Percentiles rank a stretch among this genome's conserved stretches.
Conservation (phyloP, 2,329 filamentous ascomycete genomes). For the Claviceps monticola region DNA sequence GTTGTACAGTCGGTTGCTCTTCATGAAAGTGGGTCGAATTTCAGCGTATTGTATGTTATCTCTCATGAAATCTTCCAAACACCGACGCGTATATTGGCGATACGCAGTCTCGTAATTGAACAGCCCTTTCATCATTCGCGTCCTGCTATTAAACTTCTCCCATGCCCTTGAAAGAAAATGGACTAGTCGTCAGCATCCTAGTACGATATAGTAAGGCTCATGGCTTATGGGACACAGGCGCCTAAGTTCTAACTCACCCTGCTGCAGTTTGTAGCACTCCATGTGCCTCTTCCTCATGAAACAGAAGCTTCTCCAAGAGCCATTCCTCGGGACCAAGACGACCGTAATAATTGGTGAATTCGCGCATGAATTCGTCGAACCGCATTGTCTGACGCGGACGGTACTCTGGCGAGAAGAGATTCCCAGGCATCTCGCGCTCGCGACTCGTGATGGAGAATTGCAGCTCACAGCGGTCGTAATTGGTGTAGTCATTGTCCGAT, state of each 20-base stretch:
- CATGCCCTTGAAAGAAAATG: slow-evolving; percentile 27
- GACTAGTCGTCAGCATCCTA: not conserved
- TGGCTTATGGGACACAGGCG: not conserved
- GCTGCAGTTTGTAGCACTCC: slow-evolving; percentile 32
- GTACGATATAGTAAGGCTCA: not conserved
- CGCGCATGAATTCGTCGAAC: slow-evolving; percentile 26
- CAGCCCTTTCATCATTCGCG: slow-evolving; percentile 59
- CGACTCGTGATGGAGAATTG: slow-evolving; percentile 40
- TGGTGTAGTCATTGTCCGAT: slow-evolving; percentile 21
- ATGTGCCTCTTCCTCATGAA: slow-evolving; percentile 47
- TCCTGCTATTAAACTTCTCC: slow-evolving; percentile 53
- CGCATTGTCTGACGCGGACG: slow-evolving; percentile 28
- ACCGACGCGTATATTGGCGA: slow-evolving; percentile 42
- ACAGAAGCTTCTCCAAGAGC: slow-evolving; percentile 48
- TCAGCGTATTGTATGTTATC: slow-evolving; percentile 61
- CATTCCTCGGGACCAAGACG: slow-evolving; percentile 29
- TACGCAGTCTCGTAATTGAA: slow-evolving; percentile 54
- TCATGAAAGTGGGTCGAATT: slow-evolving; percentile 56
- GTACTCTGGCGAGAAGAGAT: slow-evolving; percentile 39
- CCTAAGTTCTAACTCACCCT: slow-evolving; percentile 29
- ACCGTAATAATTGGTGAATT: slow-evolving; percentile 16
- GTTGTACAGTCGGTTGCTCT: slow-evolving; percentile 43
- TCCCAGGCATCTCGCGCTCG: slow-evolving; percentile 23
- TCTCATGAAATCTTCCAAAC: slow-evolving; percentile 45
- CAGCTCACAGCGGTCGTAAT: slow-evolving; percentile 42